These are phyloP conservation scores for Monilinia vaccinii-corymbosi DNA, from an alignment of 2,329 filamentous ascomycete genomes.

Conservation along the genomic window DNA sequence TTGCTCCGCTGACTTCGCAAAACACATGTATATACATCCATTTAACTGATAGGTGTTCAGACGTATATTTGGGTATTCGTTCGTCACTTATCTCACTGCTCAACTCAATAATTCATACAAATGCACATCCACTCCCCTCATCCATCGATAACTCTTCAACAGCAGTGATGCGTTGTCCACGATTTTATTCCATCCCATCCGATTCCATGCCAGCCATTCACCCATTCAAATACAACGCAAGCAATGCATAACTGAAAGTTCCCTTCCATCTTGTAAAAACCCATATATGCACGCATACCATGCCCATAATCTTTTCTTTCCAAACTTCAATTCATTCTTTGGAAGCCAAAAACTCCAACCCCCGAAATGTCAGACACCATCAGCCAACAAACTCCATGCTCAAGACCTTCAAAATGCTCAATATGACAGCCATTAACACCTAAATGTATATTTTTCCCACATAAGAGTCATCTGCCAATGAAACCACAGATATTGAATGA, in stretches of 20 bases:
- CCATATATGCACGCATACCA: background rate
- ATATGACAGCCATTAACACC: background rate
- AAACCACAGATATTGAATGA: background rate
- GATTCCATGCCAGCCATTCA: too few species aligned
- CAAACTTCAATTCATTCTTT: background rate
- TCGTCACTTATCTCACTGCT: too few species aligned
- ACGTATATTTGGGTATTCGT: too few species aligned
- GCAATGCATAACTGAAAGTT: background rate
- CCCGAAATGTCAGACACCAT: background rate
- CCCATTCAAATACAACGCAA: background rate
- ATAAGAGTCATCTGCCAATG: too few species aligned
- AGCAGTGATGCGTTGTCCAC: too few species aligned
- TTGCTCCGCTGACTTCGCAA: too few species aligned
- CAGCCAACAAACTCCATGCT: background rate
- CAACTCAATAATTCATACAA: too few species aligned
- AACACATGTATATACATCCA: too few species aligned
- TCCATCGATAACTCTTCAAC: too few species aligned
- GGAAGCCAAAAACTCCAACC: background rate
- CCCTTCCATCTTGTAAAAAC: background rate
- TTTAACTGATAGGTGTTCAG: too few species aligned
- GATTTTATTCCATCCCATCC: too few species aligned
- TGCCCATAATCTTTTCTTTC: background rate
- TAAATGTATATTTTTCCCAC: background rate
- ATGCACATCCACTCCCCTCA: too few species aligned
- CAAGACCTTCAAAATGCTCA: background rate